These are phyloP conservation scores for Lachancea kluyveri DNA, from an alignment of 805 yeast genomes.

Conservation along the genomic window DNA sequence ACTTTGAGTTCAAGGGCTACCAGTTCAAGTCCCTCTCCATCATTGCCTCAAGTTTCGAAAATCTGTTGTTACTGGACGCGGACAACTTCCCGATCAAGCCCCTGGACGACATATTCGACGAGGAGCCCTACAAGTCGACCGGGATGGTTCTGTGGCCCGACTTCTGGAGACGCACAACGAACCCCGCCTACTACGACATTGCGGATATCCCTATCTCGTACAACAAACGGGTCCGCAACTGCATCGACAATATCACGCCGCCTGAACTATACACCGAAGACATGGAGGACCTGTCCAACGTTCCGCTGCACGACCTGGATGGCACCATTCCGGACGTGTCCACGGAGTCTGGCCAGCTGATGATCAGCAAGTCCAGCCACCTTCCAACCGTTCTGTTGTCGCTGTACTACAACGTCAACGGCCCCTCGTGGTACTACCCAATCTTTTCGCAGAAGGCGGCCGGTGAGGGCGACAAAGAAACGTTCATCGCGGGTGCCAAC, in stretches of 20 bases:
- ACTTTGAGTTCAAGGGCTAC: slow-evolving; percentile 43
- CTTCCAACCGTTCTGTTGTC: slow-evolving; percentile 51
- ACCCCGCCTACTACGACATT: slow-evolving; percentile 54
- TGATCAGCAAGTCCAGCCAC: slow-evolving; percentile 56
- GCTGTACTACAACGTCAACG: slow-evolving; percentile 58
- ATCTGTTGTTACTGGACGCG: slow-evolving; percentile 67
- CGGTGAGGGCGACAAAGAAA: slow-evolving; percentile 79
- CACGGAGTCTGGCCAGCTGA: slow-evolving; percentile 63
- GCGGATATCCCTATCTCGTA: slow-evolving; percentile 35
- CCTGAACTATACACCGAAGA: slow-evolving; percentile 8
- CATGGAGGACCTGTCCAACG: slow-evolving; percentile 14
- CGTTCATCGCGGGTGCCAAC: slow-evolving; percentile 64
- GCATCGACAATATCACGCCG: slow-evolving; percentile 21
- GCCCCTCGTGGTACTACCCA: slow-evolving; percentile 63
- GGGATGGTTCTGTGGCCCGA: slow-evolving; percentile 73
- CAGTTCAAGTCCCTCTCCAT: slow-evolving; percentile 71
- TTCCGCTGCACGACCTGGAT: slow-evolving; percentile 53
- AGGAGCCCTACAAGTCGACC: slow-evolving; percentile 38
- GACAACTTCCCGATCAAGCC: slow-evolving; percentile 55
- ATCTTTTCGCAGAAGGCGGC: slow-evolving; percentile 65
- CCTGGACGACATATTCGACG: slow-evolving; percentile 40
- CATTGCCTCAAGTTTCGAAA: slow-evolving; percentile 69
- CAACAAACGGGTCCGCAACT: slow-evolving; percentile 31
- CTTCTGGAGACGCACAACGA: slow-evolving; percentile 64
- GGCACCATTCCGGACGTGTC: slow-evolving; percentile 64